Evolutionary conservation across 169 alveolate species (phyloP).

Genomic region (Plasmodium gonderi): DNA sequence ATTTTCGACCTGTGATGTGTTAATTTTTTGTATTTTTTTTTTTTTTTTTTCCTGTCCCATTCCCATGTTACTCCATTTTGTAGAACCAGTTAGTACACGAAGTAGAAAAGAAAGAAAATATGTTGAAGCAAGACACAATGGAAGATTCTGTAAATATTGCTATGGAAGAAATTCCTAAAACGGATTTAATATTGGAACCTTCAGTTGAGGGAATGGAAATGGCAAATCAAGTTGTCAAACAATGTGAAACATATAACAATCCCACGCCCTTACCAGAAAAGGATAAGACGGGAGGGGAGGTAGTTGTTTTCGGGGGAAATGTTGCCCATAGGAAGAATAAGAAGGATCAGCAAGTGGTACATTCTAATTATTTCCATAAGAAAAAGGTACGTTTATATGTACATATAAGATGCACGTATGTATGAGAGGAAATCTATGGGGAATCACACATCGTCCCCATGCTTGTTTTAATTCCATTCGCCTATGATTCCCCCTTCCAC

Average conservation of each 20-base stretch:
- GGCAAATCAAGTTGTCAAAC: too few species aligned
- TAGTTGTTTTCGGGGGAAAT: not conserved
- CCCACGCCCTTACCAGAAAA: too few species aligned
- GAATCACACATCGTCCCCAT: too few species aligned
- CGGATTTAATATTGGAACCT: not conserved
- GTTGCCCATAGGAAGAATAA: not conserved
- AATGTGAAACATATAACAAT: too few species aligned
- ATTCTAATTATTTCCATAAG: slow-evolving; percentile 50
- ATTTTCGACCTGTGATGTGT: not conserved
- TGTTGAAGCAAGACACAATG: not conserved
- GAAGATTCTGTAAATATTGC: not conserved
- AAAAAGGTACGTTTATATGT: slow-evolving; percentile 30
- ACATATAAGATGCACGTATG: too few species aligned
- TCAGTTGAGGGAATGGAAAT: not conserved
- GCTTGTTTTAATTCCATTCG: not conserved
- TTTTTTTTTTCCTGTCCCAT: not conserved
- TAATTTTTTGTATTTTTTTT: not conserved
- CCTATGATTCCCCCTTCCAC: not conserved
- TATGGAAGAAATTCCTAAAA: not conserved
- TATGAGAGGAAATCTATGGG: too few species aligned
- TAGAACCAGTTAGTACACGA: slow-evolving; percentile 11
- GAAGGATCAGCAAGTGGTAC: slow-evolving; percentile 14
- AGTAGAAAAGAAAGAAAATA: not conserved
- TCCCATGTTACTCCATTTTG: too few species aligned
- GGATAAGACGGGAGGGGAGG: too few species aligned